phyloP scores from a whole-genome alignment of 805 yeast species.

The Metschnikowia santaceciliae region DNA sequence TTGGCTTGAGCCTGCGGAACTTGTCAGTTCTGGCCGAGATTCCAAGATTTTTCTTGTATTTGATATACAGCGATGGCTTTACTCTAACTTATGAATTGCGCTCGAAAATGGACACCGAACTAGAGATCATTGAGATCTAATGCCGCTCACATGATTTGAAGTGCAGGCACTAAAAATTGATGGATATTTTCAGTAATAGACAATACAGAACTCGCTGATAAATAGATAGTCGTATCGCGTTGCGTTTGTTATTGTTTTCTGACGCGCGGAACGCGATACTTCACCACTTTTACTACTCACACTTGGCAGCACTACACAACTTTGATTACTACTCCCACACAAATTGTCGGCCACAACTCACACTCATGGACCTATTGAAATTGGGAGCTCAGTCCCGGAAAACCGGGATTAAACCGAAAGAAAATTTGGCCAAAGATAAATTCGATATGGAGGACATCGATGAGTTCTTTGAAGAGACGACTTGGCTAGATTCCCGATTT shows the following conservation, averaged over 20 bases:
- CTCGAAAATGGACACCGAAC: neutral
- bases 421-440: conserved; percentile 48
- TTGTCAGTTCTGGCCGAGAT: conserved; percentile 17
- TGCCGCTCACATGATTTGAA: too few relatives aligned
- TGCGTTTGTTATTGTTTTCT: neutral
- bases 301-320: neutral
- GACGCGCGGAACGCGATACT: neutral
- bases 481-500: conserved; percentile 3
- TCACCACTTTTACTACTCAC: neutral
- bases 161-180: neutral
- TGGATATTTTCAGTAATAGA: neutral
- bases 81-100: conserved; percentile 15
- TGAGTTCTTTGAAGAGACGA: conserved; percentile 56
- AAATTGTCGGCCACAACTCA: neutral
- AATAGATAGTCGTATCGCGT: neutral
- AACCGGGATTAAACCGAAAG: conserved; percentile 53
- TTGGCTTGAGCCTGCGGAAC: conserved; percentile 29
- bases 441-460: conserved; percentile 66
- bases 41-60: conserved; percentile 29
- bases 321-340: neutral
- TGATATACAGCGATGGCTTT: conserved; percentile 33
- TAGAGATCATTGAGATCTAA: neutral
- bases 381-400: conserved; percentile 63
- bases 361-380: conserved; percentile 36
- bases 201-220: too few relatives aligned